Conservation (phyloP, 164 flowering plant genomes). For the Berberis vulgaris region DNA sequence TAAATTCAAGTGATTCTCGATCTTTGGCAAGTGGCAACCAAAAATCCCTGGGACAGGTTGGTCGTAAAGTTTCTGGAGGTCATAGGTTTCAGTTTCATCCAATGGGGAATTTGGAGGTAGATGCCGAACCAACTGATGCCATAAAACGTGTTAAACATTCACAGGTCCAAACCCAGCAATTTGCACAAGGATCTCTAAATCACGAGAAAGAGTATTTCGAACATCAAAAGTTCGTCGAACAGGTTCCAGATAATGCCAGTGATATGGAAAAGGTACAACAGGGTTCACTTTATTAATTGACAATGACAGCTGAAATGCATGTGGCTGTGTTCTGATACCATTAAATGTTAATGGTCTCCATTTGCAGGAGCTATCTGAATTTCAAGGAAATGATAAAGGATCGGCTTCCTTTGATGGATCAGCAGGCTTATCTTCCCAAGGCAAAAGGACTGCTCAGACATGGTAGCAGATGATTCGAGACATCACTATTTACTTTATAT, state of each 20-base stretch:
- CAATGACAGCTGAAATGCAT: not conserved
- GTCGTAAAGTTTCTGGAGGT: slow-evolving; percentile 19
- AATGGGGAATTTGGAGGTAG: slow-evolving; percentile 57
- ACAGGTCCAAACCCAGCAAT: slow-evolving; percentile 26
- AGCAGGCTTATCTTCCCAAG: slow-evolving; percentile 21
- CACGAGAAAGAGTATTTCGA: slow-evolving; percentile 10
- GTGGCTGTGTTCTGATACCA: not conserved
- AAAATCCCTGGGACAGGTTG: slow-evolving; percentile 32
- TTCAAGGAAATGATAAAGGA: slow-evolving; percentile 32
- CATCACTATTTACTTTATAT: not conserved
- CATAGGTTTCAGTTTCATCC: slow-evolving; percentile 86
- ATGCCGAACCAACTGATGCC: slow-evolving; percentile 32
- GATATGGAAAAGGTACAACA: slow-evolving; percentile 44
- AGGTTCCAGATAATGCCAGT: slow-evolving; percentile 18
- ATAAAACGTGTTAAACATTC: slow-evolving; percentile 22
- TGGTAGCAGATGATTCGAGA: slow-evolving; percentile 31
- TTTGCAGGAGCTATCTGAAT: slow-evolving; percentile 33
- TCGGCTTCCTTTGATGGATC: slow-evolving; percentile 35
- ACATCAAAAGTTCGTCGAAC: slow-evolving; percentile 27
- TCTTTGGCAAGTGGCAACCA: slow-evolving; percentile 33
- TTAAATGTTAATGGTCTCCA: slow-evolving; percentile 4
- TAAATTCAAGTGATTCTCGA: slow-evolving; percentile 20
- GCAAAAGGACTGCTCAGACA: slow-evolving; percentile 25
- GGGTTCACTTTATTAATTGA: not conserved
- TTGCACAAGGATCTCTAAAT: too few species aligned